Percentiles rank a stretch among this genome's conserved stretches.
Evolutionary conservation across 2,329 filamentous ascomycete genomes (phyloP).

Genomic region (Arachnomyces sp.): DNA sequence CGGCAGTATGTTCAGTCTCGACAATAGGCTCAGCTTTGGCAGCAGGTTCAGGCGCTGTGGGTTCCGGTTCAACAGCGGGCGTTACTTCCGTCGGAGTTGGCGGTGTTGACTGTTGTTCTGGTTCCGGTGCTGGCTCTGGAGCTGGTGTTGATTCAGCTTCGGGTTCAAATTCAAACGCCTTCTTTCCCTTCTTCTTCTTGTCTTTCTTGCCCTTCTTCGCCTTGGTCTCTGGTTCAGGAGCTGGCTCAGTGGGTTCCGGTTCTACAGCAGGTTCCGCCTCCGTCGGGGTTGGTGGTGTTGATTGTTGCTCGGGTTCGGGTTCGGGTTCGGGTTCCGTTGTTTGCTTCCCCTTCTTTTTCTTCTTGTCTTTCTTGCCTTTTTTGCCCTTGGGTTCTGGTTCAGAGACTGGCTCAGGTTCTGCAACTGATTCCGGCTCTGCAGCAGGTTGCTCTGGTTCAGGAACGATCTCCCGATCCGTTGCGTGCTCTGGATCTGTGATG

Average conservation of each 20-base stretch:
- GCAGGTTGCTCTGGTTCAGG: background rate
- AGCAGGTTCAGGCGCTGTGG: too few relatives aligned
- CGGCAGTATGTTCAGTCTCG: slow-evolving; percentile 1
- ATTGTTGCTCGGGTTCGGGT: too few relatives aligned
- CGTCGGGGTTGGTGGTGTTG: too few relatives aligned
- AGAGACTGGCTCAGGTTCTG: background rate
- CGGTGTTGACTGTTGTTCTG: background rate
- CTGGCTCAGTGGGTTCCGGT: too few relatives aligned
- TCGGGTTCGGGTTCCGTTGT: slow-evolving; percentile 6
- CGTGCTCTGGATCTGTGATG: too few relatives aligned
- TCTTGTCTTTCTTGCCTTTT: slow-evolving; percentile 8
- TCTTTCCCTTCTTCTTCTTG: slow-evolving; percentile 2
- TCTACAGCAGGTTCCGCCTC: too few relatives aligned
- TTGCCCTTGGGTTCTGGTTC: slow-evolving; percentile 3
- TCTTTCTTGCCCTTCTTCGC: background rate
- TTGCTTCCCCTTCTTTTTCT: slow-evolving; percentile 11
- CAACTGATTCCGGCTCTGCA: too few relatives aligned
- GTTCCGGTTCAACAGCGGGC: too few relatives aligned
- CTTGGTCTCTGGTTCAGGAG: background rate
- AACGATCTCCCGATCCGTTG: too few relatives aligned
- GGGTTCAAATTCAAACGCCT: slow-evolving; percentile 3
- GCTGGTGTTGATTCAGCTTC: background rate
- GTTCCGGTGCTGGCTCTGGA: background rate
- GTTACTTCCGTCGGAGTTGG: background rate
- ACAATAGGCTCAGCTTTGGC: too few relatives aligned